Evolutionary conservation across 2,329 filamentous ascomycete species (phyloP).

Genomic region (Claviceps purpurea): DNA sequence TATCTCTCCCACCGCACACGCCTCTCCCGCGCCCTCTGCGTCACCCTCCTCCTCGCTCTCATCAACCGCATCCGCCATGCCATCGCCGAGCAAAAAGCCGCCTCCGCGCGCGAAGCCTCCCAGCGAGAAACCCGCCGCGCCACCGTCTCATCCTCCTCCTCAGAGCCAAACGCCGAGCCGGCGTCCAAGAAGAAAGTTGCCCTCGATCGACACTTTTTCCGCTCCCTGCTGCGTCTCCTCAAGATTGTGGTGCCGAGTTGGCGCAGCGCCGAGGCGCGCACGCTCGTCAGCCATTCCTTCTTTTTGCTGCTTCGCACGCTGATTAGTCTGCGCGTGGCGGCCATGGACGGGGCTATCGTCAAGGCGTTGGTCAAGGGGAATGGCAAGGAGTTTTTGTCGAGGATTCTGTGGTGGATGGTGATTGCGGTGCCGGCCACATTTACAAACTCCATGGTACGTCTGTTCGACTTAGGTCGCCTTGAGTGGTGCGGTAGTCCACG

Average conservation of each 20-base stretch:
- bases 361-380: constrained; percentile 85
- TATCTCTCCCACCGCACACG: constrained; percentile 70
- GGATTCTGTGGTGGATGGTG: constrained; percentile 96
- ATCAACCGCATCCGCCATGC: constrained; percentile 82
- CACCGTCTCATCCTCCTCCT: constrained; percentile 33
- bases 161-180: constrained; percentile 21
- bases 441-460: constrained; percentile 88
- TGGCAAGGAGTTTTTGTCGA: constrained; percentile 76
- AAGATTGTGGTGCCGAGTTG: constrained; percentile 84
- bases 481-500: constrained; percentile 44
- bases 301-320: constrained; percentile 84
- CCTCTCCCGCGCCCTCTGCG: constrained; percentile 73
- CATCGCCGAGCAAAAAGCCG: constrained; percentile 83
- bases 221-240: constrained; percentile 62
- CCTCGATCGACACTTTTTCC: constrained; percentile 71
- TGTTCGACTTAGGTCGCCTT: background rate
- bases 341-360: constrained; percentile 87
- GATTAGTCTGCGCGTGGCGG: constrained; percentile 89
- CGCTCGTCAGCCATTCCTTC: constrained; percentile 82
- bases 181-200: constrained; percentile 67
- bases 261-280: constrained; percentile 72
- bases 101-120: constrained; percentile 54
- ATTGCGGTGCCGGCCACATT: constrained; percentile 94
- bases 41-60: constrained; percentile 68
- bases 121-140: constrained; percentile 33